Evolutionary conservation across 1,284 basidiomycete species (phyloP).

Genomic region (Uromyces viciae-fabae): DNA sequence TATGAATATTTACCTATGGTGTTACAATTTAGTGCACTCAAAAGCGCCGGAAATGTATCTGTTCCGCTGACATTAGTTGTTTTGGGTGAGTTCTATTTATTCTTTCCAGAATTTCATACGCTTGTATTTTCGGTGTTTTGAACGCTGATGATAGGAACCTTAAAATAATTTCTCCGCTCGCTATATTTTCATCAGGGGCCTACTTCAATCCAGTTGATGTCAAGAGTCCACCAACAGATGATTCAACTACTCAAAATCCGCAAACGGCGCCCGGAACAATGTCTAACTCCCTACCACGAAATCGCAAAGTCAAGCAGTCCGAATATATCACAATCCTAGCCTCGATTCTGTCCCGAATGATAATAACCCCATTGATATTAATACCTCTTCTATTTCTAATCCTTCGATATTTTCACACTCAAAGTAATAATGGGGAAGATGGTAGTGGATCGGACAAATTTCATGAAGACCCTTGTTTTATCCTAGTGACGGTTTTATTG

Average conservation of each 20-base stretch:
- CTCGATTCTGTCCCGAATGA: conserved; percentile 45
- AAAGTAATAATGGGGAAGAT: neutral
- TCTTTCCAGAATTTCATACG: too few relatives aligned
- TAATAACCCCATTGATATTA: conserved; percentile 30
- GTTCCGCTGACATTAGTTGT: conserved; percentile 58
- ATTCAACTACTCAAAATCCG: conserved; percentile 5
- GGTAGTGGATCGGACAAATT: neutral
- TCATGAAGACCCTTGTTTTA: conserved; percentile 33
- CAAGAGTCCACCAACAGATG: conserved; percentile 42
- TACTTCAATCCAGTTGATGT: conserved; percentile 48
- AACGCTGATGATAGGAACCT: conserved; percentile 45
- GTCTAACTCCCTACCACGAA: conserved; percentile 16
- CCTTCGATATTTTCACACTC: neutral
- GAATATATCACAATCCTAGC: conserved; percentile 42
- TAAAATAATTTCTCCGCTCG: too few relatives aligned
- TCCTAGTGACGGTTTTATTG: conserved; percentile 6
- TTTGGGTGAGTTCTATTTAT: conserved; percentile 54
- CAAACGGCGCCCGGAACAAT: neutral
- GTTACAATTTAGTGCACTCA: conserved; percentile 53
- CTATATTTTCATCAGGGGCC: conserved; percentile 43
- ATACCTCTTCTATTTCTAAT: conserved; percentile 17
- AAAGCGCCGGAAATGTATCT: conserved; percentile 56
- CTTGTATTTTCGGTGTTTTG: too few relatives aligned
- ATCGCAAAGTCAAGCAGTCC: conserved; percentile 23
- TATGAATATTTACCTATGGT: neutral